These are phyloP conservation scores for Colletotrichum echinochloae DNA, from an alignment of 2,329 filamentous ascomycete species.

Conservation along the genomic window DNA sequence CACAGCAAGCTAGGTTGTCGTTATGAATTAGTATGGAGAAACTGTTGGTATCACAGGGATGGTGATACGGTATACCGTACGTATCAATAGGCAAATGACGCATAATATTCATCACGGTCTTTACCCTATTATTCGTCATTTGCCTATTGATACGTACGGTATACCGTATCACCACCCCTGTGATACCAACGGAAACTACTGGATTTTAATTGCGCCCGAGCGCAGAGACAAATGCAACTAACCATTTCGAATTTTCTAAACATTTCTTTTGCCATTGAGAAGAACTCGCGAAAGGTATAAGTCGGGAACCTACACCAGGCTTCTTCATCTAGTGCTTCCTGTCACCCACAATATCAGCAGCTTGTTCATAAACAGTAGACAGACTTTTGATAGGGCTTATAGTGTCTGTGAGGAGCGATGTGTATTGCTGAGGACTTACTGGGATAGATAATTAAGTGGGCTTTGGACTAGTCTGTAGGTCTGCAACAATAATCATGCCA, in stretches of 20 bases:
- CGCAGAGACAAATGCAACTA: not conserved
- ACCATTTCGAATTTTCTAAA: constrained; percentile 18
- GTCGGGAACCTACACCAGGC: constrained; percentile 13
- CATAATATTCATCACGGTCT: too few relatives aligned
- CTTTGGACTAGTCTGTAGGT: constrained; percentile 2
- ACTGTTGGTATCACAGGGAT: too few relatives aligned
- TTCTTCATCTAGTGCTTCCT: constrained; percentile 21
- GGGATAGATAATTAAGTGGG: constrained; percentile 13
- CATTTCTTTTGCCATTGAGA: constrained; percentile 19
- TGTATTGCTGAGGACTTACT: not conserved
- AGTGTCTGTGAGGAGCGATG: not conserved
- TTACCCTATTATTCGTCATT: too few relatives aligned
- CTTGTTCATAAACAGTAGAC: not conserved
- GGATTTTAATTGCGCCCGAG: not conserved
- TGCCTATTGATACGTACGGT: too few relatives aligned
- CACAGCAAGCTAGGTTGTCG: not conserved
- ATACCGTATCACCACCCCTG: too few relatives aligned
- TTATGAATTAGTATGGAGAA: not conserved
- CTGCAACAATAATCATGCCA: constrained; percentile 14
- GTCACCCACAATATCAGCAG: not conserved
- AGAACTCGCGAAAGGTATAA: constrained; percentile 20
- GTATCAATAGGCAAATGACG: too few relatives aligned
- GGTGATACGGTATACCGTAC: too few relatives aligned
- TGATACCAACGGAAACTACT: too few relatives aligned
- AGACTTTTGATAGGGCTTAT: too few relatives aligned